These are phyloP conservation scores for Teunomyces gatunensis DNA, from an alignment of 805 yeast species.

Conservation along the genomic window DNA sequence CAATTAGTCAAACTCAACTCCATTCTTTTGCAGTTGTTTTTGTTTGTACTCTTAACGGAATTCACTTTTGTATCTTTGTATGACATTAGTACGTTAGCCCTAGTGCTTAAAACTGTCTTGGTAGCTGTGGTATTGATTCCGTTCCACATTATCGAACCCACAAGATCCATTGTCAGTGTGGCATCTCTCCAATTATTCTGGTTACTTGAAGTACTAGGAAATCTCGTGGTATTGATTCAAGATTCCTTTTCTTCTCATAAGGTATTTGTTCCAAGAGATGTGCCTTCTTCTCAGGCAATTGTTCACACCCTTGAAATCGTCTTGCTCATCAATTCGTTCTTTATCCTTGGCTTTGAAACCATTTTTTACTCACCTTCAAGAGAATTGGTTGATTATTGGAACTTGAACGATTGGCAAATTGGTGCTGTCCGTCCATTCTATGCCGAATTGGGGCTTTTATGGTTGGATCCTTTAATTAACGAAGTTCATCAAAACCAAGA, in stretches of 20 bases:
- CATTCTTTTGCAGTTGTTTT: constrained; percentile 5
- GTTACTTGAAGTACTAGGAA: constrained; percentile 16
- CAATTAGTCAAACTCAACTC: constrained; percentile 8
- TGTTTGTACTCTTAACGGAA: constrained; percentile 1
- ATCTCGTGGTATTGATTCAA: constrained; percentile 2
- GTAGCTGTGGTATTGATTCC: constrained; percentile 33
- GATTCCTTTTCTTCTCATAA: constrained; percentile 8
- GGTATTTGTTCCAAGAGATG: constrained; percentile 3
- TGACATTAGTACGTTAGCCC: background rate
- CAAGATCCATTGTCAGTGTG: constrained; percentile 34
- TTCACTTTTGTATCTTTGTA: constrained; percentile 1
- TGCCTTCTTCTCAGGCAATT: background rate
- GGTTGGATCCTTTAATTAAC: constrained; percentile 22
- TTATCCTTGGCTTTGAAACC: constrained; percentile 2
- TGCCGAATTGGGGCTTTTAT: constrained; percentile 15
- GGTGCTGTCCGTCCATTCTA: constrained; percentile 14
- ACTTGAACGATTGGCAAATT: constrained; percentile 7
- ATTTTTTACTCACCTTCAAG: constrained; percentile 9
- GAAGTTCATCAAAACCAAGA: constrained; percentile 20
- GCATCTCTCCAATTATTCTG: constrained; percentile 43
- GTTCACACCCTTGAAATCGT: constrained; percentile 5
- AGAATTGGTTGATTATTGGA: constrained; percentile 10
- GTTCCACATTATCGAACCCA: constrained; percentile 43
- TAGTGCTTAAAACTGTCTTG: constrained; percentile 1
- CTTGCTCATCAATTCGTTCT: background rate